Evolutionary conservation across 176 grass and related monocot genomes (phyloP), one percentile per base, ranked within the genome.

Genomic region (Secale cereale): DNA sequence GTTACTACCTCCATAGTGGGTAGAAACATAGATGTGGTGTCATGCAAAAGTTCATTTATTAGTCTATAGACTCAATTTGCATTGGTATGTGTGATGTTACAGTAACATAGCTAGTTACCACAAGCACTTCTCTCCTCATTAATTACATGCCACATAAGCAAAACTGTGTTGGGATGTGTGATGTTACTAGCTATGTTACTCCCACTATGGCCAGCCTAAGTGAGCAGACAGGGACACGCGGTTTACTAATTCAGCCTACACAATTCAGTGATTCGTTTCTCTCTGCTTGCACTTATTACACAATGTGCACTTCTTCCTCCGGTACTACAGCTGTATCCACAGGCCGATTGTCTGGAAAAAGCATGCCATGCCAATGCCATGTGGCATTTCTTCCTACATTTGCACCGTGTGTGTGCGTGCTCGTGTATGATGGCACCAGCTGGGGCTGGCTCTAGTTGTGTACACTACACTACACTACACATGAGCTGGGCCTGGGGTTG

Each of bases 301-400:
- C 10, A 62, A 14, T 59, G 60, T 20, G 7, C 7, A 52, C 22
- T 26, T 29, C 37, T 82, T 70, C 48, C 62, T 85, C 61, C 70
- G 48, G 87, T 62, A 52, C 39, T 20, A 85, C 67, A 89, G 15
- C 13, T 89, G 48, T 77, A 85, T 48, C 61, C 70, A 81, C 17
- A 20, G 50, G 6, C 15, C 60, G 30, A 11, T 13, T 85, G 46
- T 56, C 76, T 2, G 45, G 20, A 3, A 76, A 70, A 81, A 77
- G 11, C 23, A 11, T 82, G 63, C 6, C 50, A 56, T 52, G 48
- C 48, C 48, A 52, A 56, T 52, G 48, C 48, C 48, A 52, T 52
- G 15, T 37, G 37, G 17, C 77, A 46, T 69, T 25, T 81, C 22
- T 22, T 56, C 8, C 46, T 4, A 59, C 16, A 40, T 5, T 62